Conservation (phyloP, 2,329 filamentous ascomycete genomes). For the Ophiostoma ips region DNA sequence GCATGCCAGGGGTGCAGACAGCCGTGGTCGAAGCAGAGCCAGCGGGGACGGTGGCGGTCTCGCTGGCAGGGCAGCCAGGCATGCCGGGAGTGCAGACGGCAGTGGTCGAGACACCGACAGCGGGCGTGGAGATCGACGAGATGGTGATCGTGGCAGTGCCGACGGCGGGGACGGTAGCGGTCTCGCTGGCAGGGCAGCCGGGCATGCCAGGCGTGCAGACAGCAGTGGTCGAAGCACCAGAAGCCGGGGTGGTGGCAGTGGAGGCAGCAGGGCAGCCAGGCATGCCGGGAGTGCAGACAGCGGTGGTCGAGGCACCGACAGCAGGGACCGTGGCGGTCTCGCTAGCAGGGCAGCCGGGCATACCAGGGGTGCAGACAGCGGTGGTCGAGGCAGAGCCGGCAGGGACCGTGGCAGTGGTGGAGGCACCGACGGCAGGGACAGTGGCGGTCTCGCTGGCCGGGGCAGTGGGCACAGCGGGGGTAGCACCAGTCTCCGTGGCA, state of each 20-base stretch:
- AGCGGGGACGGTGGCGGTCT: background rate
- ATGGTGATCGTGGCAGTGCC: conserved; percentile 42
- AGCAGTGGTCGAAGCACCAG: conserved; percentile 29
- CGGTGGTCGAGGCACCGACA: background rate
- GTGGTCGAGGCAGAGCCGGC: background rate
- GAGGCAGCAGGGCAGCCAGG: background rate
- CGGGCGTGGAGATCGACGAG: conserved; percentile 30
- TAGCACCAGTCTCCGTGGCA: conserved; percentile 38
- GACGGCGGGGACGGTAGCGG: conserved; percentile 36
- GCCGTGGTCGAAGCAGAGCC: background rate
- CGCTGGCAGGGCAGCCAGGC: background rate
- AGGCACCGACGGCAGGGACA: background rate
- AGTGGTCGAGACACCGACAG: background rate
- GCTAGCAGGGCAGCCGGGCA: too few relatives aligned
- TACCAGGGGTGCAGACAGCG: background rate
- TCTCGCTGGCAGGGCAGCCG: conserved; percentile 36
- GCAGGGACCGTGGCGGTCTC: background rate
- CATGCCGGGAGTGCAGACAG: background rate
- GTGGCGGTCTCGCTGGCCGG: too few relatives aligned
- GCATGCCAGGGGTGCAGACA: background rate
- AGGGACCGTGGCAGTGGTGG: background rate
- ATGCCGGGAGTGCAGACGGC: background rate
- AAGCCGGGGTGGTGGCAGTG: background rate
- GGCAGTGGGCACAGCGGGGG: background rate
- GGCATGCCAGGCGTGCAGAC: conserved; percentile 31